Conservation (phyloP, 495 filamentous ascomycete species). For the Lepidopterella palustris region DNA sequence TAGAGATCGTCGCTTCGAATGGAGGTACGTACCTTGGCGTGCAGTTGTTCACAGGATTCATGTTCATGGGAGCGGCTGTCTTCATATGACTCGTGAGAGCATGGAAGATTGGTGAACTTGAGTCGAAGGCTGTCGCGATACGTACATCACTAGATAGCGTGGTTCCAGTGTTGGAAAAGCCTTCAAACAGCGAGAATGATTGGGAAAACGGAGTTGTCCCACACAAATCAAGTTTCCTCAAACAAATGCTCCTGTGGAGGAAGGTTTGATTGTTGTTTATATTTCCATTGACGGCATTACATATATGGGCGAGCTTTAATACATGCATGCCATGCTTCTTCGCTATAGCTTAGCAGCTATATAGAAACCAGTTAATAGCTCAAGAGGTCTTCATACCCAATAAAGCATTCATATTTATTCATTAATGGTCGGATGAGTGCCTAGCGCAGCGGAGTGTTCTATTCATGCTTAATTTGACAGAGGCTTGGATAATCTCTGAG, state of each 20-base stretch:
- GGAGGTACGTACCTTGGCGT: slow-evolving; percentile 50
- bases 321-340: not conserved
- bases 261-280: slow-evolving; percentile 13
- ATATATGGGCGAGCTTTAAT: not conserved
- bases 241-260: slow-evolving; percentile 22
- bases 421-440: no score
- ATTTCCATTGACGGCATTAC: not conserved
- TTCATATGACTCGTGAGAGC: slow-evolving; percentile 50
- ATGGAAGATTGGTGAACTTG: slow-evolving; percentile 56
- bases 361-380: no score
- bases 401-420: no score
- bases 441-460: not conserved
- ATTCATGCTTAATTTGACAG: not conserved
- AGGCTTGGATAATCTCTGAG: not conserved
- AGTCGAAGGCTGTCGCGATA: slow-evolving; percentile 25
- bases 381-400: no score
- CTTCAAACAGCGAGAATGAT: not conserved
- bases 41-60: slow-evolving; percentile 60
- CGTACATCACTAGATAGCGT: not conserved
- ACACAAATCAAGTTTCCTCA: slow-evolving; percentile 15
- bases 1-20: slow-evolving; percentile 52
- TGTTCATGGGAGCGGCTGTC: slow-evolving; percentile 55
- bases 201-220: not conserved
- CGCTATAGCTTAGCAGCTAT: not conserved
- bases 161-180: slow-evolving; percentile 1